Evolutionary conservation across 2,329 filamentous ascomycete species (phyloP), one percentile per base, ranked within the genome.

Genomic region (Microcyclosporella mali): DNA sequence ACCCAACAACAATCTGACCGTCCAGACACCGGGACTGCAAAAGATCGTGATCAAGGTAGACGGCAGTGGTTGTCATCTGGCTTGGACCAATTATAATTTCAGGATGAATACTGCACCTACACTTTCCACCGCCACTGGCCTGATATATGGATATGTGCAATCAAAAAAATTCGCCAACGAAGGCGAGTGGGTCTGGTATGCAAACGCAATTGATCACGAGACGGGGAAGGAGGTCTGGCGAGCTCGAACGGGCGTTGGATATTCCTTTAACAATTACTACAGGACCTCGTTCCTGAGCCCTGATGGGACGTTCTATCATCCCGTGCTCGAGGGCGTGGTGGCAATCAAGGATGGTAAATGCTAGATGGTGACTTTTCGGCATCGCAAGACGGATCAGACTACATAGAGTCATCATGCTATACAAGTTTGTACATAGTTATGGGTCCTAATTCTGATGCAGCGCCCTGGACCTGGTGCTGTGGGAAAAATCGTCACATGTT

Each of bases 151-250:
- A 8, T 40, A 40, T 18, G 14, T 25, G 4, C 37, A 40, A 19
- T 27, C 30, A 7, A 18, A 12, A 11, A 28, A 40, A 21, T 16
- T 33, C n/a, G 37, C 37, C 9, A 25, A n/a, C 16, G 7, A 40
- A n/a, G 28, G 37, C 10, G 12, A 17, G 28, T 40, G 31, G 15
- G 37, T 40, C 12, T 40, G 37, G 37, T 40, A 40, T 33, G 8
- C 31, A 14, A 18, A 16, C 11, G 37, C 37, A 9, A 19, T 17
- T 14, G 37, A 40, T n/a, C 18, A 25, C 7, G 28, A 40, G 25
- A 15, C 27, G 3, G 37, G 37, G 4, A 28, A 40, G 28, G 17
- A 30, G 15, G 37, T 32, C 11, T 40, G 37, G 37, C 14, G 25
- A 19, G 10, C 10, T 8, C 15, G 25, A 17, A 25, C 18, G 14